Evolutionary conservation across 1,284 basidiomycete species (phyloP).

Genomic region (Termitomyces sp.): DNA sequence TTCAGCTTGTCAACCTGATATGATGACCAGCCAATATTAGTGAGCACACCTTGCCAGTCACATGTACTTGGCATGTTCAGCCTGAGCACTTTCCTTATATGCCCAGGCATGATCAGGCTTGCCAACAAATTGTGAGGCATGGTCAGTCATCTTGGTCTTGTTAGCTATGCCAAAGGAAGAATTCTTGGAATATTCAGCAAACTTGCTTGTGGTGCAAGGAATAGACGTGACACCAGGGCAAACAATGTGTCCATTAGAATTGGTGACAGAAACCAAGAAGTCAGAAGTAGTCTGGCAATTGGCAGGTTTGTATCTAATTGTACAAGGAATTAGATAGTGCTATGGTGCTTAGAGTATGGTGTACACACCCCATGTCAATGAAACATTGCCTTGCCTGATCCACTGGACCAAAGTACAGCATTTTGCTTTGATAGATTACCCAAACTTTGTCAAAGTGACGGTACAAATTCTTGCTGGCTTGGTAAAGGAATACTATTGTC

Average conservation of each 20-base stretch:
- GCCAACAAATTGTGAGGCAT: slow-evolving; percentile 37
- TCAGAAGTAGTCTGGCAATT: slow-evolving; percentile 36
- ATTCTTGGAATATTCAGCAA: slow-evolving; percentile 46
- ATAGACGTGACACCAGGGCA: slow-evolving; percentile 42
- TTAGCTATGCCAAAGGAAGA: slow-evolving; percentile 38
- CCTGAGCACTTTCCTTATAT: slow-evolving; percentile 46
- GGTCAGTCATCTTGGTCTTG: slow-evolving; percentile 40
- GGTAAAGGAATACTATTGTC: slow-evolving; percentile 69
- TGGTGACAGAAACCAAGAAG: slow-evolving; percentile 34
- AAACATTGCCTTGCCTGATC: slow-evolving; percentile 63
- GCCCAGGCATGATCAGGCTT: slow-evolving; percentile 31
- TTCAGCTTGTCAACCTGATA: neutral
- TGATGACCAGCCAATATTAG: neutral
- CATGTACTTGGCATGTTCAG: slow-evolving; percentile 45
- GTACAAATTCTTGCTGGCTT: slow-evolving; percentile 59
- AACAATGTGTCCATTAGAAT: slow-evolving; percentile 44
- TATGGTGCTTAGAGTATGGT: slow-evolving; percentile 22
- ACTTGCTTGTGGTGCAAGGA: slow-evolving; percentile 61
- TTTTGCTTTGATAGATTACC: slow-evolving; percentile 55
- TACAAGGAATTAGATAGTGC: neutral
- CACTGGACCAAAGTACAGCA: slow-evolving; percentile 70
- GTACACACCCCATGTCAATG: slow-evolving; percentile 56
- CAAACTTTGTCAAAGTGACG: slow-evolving; percentile 67
- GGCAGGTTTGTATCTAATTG: slow-evolving; percentile 31
- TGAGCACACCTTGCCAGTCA: slow-evolving; percentile 24